Conservation (phyloP, 176 grass and related monocot species). For the Triticum urartu region DNA sequence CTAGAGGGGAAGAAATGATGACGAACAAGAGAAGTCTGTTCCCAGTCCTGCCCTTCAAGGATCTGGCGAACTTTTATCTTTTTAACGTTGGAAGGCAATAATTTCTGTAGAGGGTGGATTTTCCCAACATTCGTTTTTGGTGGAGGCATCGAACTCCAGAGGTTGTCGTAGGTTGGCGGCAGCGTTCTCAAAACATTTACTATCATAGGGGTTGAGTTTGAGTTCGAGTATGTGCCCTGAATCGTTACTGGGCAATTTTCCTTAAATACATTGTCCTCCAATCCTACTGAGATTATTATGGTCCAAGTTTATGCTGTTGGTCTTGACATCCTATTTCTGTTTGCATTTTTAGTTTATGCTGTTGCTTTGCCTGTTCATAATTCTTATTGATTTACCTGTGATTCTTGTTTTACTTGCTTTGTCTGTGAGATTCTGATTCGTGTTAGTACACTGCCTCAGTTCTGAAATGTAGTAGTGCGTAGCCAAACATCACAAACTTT, state of each 20-base stretch:
- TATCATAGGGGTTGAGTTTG: constrained; percentile 42
- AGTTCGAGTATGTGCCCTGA: constrained; percentile 34
- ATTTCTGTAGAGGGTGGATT: constrained; percentile 51
- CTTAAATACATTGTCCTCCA: constrained; percentile 31
- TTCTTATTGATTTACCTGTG: too few species aligned
- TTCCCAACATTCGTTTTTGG: constrained; percentile 66
- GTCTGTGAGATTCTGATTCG: too few species aligned
- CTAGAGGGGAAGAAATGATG: constrained; percentile 50
- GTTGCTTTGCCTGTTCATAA: background rate
- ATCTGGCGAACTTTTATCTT: constrained; percentile 43
- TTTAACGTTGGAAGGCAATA: constrained; percentile 52
- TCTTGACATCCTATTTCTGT: background rate
- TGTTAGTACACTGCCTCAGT: too few species aligned
- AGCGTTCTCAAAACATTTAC: constrained; percentile 37
- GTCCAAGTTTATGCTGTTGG: background rate
- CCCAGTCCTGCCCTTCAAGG: constrained; percentile 24
- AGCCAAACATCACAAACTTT: too few species aligned
- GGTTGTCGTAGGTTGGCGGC: constrained; percentile 38
- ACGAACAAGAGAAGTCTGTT: constrained; percentile 47
- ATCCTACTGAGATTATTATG: constrained; percentile 21
- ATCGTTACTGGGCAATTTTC: constrained; percentile 38
- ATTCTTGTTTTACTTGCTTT: too few species aligned
- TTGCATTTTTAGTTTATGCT: background rate
- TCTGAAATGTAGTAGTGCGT: too few species aligned
- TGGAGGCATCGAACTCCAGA: constrained; percentile 35